Base-by-base conservation (phyloP, 805 yeast genomes). In the Scheffersomyces spartinae region DNA sequence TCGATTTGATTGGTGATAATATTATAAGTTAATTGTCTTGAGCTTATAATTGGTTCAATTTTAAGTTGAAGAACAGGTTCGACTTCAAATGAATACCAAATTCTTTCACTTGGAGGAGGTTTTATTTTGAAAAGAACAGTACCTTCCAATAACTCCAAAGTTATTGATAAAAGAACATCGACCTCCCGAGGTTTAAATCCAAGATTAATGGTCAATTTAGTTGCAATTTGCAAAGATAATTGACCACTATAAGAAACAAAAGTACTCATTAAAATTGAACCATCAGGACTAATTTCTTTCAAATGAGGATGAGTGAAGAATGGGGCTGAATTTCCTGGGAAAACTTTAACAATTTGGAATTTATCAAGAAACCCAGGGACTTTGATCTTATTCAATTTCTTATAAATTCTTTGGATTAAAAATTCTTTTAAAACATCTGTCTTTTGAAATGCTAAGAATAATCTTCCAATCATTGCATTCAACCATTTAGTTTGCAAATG, bases 41-140 rank as follows among this genome's bases (percentile, higher is more conserved):
- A 73, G 36, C 94, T 80, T 7, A 88, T 83, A n/a, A 83, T 71
- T 0, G 98, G 98, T 47, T 85, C 96, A 25, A 86, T 75, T 18
- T 68, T 72, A 31, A 88, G 46, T 29, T 74, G 78, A 43, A 88
- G 50, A 6, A 64, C 59, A 0, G 98, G 98, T 66, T 77, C 82
- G 7, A 66, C 51, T 33, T 73, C 80, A 47, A 85, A 91, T 2
- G 82, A 71, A 44, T 84, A 91, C 98, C 98, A 91, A 1, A 91
- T 42, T 41, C 98, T 66, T 27, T 73, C 74, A 2, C 94, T 75
- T 6, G 98, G 97, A 2, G 95, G 94, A 1, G 93, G 83, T 44
- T 91, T 91, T 17, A 88, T 45, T 20, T 68, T 56, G 12, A 86
- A 41, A 0, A 80, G 43, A 29, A 88, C 36, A 2, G 80, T 79